Evolutionary conservation across 192 early-diverging fungal genomes (phyloP).

Genomic region (Piromyces finnis): DNA sequence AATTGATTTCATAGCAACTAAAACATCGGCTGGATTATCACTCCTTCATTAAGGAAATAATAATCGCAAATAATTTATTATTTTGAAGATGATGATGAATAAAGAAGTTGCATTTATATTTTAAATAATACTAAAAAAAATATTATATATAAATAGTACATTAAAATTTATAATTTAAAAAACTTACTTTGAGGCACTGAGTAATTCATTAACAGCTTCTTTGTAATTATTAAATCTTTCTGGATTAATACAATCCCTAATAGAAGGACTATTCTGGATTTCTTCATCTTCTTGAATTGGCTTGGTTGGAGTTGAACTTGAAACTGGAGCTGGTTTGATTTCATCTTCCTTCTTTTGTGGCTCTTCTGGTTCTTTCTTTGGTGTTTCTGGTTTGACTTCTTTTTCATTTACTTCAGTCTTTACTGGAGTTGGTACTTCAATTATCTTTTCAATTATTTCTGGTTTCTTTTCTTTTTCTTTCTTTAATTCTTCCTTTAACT

Average conservation of each 20-base stretch:
- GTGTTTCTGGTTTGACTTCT: not conserved
- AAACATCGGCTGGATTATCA: slow-evolving; percentile 45
- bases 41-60: slow-evolving; percentile 20
- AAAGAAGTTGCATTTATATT: too few species aligned
- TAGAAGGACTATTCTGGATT: not conserved
- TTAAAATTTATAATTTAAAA: too few species aligned
- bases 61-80: too few species aligned
- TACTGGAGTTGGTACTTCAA: too few species aligned
- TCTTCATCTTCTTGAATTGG: not conserved
- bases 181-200: not conserved
- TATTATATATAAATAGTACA: too few species aligned
- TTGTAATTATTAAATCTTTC: not conserved
- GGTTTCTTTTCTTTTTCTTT: not conserved
- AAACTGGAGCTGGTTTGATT: not conserved
- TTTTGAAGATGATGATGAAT: too few species aligned
- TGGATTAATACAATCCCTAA: not conserved
- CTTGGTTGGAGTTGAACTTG: not conserved
- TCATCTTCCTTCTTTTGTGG: not conserved
- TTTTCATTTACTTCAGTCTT: not conserved
- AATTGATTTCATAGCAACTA: slow-evolving; percentile 70
- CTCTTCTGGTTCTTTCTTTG: not conserved
- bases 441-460: not conserved
- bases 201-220: not conserved
- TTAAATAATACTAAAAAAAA: too few species aligned
- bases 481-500: not conserved